These are phyloP conservation scores for Coelastrella sp. DNA, from an alignment of 139 green algal species.

Conservation along the genomic window DNA sequence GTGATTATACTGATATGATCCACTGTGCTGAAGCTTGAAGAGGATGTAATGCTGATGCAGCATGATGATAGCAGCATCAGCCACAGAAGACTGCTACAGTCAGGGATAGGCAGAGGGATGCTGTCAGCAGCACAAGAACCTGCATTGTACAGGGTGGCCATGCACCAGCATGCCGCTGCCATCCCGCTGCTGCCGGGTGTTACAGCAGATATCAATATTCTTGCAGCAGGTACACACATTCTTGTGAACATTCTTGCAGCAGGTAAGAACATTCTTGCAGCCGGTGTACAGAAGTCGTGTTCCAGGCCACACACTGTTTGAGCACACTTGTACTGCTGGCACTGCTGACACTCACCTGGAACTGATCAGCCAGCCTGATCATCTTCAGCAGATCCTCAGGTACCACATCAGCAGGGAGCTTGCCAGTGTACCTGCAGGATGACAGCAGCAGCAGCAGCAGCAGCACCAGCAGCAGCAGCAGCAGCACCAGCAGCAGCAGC, in stretches of 20 bases:
- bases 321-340: not conserved
- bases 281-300: not conserved
- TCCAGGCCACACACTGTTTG: not conserved
- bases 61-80: not conserved
- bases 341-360: constrained; percentile 25
- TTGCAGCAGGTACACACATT: too few relatives aligned
- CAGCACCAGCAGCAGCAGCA: not conserved
- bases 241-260: too few relatives aligned
- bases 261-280: not conserved
- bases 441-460: constrained; percentile 35
- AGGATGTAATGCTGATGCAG: too few relatives aligned
- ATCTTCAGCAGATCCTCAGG: constrained; percentile 48
- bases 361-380: constrained; percentile 48
- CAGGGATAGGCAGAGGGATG: too few relatives aligned
- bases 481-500: constrained; percentile 36
- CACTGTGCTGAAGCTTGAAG: too few relatives aligned
- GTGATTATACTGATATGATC: too few relatives aligned
- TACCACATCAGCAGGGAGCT: constrained; percentile 19
- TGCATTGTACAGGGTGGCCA: too few relatives aligned
- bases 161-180: too few relatives aligned
- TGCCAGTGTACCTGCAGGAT: constrained; percentile 43
- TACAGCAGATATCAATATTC: too few relatives aligned
- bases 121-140: too few relatives aligned
- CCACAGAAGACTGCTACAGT: not conserved
- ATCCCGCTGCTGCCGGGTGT: too few relatives aligned